Evolutionary conservation across 2,329 filamentous ascomycete genomes (phyloP), one percentile per base, ranked within the genome.

Genomic region (Pseudogymnoascus destructans): DNA sequence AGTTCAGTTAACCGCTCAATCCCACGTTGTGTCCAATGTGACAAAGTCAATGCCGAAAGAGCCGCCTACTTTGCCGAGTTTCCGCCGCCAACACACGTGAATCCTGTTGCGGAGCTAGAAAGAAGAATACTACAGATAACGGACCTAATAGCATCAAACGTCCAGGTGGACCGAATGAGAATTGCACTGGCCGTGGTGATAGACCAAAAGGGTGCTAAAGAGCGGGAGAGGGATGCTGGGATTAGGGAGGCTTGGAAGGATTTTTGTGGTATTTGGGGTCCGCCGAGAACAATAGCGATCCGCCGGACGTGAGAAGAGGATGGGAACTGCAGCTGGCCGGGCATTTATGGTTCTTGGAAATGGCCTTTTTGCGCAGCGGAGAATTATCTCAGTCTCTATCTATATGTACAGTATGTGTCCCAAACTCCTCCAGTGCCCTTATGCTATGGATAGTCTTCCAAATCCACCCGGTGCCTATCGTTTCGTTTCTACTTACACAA

Each of bases 401-500:
- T 52, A 52, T 52, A 52, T 52, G 15, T 52, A 52, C 46, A 52
- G 46, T 52, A 52, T 19, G 46, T 30, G 23, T 32, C 46, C 46
- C 15, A 30, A 52, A 32, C 46, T 52, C 46, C 46, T 32, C 46
- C 25, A 5, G 5, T 52, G 46, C 6, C 23, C 25, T 52, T 30
- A 19, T 30, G 46, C 9, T 52, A 15, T 17, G 46, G 25, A 52
- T 32, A 3, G 13, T 19, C 9, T 52, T 52, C 25, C 15, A 32
- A 30, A 52, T 15, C 25, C 10, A 32, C 15, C n/a, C n/a, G 3
- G 6, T 52, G 46, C 46, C 15, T 10, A 30, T 52, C 46, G 46
- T 52, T 32, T 52, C 46, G 25, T 52, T 52, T 52, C n/a, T 52
- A 52, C 46, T 52, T 30, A 32, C 46, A 52, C 46, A 52, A 32